Conservation (phyloP, 495 filamentous ascomycete genomes). For the Aspergillus taichungensis region DNA sequence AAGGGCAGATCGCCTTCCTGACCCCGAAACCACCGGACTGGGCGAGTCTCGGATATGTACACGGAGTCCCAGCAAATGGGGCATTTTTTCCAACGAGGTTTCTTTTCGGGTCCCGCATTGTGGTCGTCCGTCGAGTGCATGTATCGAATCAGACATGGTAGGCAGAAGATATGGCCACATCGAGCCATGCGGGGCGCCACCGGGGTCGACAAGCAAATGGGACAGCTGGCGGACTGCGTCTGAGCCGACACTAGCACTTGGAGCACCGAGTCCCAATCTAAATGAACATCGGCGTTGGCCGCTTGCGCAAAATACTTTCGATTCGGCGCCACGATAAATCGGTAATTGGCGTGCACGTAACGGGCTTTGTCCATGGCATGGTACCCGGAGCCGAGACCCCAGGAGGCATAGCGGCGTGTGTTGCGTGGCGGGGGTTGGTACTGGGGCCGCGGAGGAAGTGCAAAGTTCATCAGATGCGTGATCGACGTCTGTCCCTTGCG, state of each 20-base stretch:
- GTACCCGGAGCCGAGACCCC: conserved; percentile 84
- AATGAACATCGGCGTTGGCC: conserved; percentile 76
- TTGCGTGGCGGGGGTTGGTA: conserved; percentile 50
- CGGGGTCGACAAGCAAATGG: conserved; percentile 85
- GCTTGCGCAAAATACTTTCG: conserved; percentile 73
- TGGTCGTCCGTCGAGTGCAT: conserved; percentile 80
- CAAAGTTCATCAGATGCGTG: conserved; percentile 91
- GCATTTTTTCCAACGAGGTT: conserved; percentile 84
- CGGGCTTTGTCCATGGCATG: conserved; percentile 88
- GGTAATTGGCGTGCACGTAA: conserved; percentile 95
- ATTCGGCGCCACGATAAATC: conserved; percentile 83
- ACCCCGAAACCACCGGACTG: conserved; percentile 84
- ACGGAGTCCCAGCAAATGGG: conserved; percentile 91
- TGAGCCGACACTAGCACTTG: conserved; percentile 86
- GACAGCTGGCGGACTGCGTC: conserved; percentile 81
- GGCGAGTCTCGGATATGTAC: conserved; percentile 78
- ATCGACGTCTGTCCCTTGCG: conserved; percentile 93
- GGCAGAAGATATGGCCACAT: conserved; percentile 95
- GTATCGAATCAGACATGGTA: conserved; percentile 88
- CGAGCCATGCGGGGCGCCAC: conserved; percentile 95
- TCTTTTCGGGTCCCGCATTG: conserved; percentile 53
- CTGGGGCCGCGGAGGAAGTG: conserved; percentile 67
- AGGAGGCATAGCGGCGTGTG: conserved; percentile 60
- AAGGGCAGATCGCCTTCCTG: conserved; percentile 72
- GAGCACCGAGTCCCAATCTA: conserved; percentile 85